These are phyloP conservation scores for Pseudogymnoascus sp. DNA, from an alignment of 2,329 filamentous ascomycete species.

Conservation along the genomic window DNA sequence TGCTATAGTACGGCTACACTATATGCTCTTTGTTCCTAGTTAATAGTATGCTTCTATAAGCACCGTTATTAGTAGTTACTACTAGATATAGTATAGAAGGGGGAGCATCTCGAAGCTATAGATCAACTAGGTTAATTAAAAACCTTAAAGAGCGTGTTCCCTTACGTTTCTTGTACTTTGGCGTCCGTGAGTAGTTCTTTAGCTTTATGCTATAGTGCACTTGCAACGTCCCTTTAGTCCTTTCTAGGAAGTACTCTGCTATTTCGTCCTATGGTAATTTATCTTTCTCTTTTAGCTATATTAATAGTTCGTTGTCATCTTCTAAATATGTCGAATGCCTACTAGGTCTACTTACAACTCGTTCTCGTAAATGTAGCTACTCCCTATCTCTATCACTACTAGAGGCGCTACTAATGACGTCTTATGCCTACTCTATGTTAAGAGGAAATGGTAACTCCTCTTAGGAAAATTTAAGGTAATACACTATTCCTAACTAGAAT, in stretches of 20 bases:
- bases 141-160: slow-evolving; percentile 7
- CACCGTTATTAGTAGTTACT: neutral
- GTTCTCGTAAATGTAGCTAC: neutral
- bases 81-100: neutral
- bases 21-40: neutral
- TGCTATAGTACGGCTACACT: neutral
- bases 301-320: neutral
- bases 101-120: neutral
- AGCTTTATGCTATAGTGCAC: neutral
- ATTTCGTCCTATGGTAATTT: slow-evolving; percentile 2
- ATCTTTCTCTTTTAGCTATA: neutral
- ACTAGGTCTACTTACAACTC: neutral
- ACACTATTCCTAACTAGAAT: too few relatives aligned
- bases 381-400: too few relatives aligned
- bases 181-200: neutral
- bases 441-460: too few relatives aligned
- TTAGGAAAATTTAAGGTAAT: too few relatives aligned
- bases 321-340: neutral
- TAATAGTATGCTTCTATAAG: neutral
- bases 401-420: too few relatives aligned
- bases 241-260: neutral
- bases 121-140: neutral
- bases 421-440: too few relatives aligned
- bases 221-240: neutral
- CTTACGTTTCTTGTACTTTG: slow-evolving; percentile 2